Evolutionary conservation across 148 eudicot genomes (phyloP), one percentile per base, ranked within the genome.

Genomic region (Persicaria tinctoria): DNA sequence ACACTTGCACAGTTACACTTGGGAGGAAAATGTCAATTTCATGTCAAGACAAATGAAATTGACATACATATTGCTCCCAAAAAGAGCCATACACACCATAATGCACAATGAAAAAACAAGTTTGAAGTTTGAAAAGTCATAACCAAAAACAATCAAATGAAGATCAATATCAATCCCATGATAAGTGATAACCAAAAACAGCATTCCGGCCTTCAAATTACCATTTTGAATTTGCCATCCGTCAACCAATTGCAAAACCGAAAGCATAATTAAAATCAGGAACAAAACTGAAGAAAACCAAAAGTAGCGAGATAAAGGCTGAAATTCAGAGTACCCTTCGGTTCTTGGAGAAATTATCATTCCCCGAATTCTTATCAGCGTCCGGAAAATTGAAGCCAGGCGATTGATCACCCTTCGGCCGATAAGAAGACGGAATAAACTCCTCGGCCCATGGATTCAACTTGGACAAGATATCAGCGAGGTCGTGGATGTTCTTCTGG

Each of bases 381-480:
- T 74, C 60, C 4, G 78, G 75, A 73, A 89, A 81, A 78, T 74
- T 73, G 74, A 56, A 75, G 12, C 72, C 76, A 38, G 73, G 60
- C 59, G 74, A 80, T 68, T 85, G 89, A 85, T 86, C 85, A 32
- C 75, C 74, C 78, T 80, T 79, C 38, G 48, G 63, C 59, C 78
- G 74, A 72, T 80, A 86, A 47, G 86, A 84, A 3, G 93, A 86
- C 53, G 98, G 98, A 5, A 91, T 59, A 75, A 93, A 93, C 79
- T 93, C 98, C 75, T 89, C 82, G 20, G 97, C 98, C 90, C 88
- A 72, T 9, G 97, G 98, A 83, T 93, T 93, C 85, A 93, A 80
- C 74, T 89, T 88, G 17, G 95, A 86, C 59, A 93, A 72, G 79
- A 85, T 80, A 9, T 89, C 93, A 53, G 83, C 91, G 46, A 93